Evolutionary conservation across 768 basidiomycete genomes (phyloP).

Genomic region (Pulveroboletus frians): DNA sequence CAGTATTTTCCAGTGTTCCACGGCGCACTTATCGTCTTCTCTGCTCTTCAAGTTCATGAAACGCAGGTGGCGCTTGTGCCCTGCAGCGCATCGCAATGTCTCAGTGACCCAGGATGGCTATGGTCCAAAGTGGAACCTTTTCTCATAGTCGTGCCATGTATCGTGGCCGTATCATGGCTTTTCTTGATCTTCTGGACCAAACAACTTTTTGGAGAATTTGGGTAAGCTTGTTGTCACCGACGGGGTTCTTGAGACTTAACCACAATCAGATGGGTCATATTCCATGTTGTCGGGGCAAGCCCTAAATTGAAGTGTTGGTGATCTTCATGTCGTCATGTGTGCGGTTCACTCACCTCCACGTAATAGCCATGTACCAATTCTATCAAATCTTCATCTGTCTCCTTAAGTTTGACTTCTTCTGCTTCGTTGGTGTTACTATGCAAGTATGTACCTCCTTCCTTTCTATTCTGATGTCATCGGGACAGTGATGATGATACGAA

Average conservation of each 20-base stretch:
- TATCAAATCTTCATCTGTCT: constrained; percentile 86
- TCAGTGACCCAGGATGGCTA: constrained; percentile 48
- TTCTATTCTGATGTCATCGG: not conserved
- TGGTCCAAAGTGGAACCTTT: constrained; percentile 59
- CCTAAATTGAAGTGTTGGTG: constrained; percentile 74
- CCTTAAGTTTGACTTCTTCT: constrained; percentile 88
- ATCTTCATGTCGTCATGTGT: not conserved
- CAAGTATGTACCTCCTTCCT: constrained; percentile 44
- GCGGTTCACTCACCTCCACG: constrained; percentile 3
- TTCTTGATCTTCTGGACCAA: constrained; percentile 63
- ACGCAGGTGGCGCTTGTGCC: constrained; percentile 56
- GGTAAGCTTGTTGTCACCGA: constrained; percentile 42
- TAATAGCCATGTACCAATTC: constrained; percentile 77
- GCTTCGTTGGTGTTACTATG: constrained; percentile 83
- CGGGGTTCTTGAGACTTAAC: not conserved
- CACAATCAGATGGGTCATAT: constrained; percentile 73
- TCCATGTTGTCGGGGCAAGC: constrained; percentile 84
- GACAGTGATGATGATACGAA: not conserved
- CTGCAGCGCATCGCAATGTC: constrained; percentile 34
- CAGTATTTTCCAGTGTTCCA: constrained; percentile 52
- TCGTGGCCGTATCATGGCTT: constrained; percentile 65
- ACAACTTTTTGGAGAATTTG: constrained; percentile 75
- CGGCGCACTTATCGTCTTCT: constrained; percentile 63
- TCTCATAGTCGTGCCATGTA: constrained; percentile 66
- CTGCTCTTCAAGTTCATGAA: constrained; percentile 73